Percentiles rank a stretch among this genome's conserved stretches.
These are phyloP conservation scores for Backusella morwellensis DNA, from an alignment of 192 early-diverging fungal genomes.

Conservation along the genomic window DNA sequence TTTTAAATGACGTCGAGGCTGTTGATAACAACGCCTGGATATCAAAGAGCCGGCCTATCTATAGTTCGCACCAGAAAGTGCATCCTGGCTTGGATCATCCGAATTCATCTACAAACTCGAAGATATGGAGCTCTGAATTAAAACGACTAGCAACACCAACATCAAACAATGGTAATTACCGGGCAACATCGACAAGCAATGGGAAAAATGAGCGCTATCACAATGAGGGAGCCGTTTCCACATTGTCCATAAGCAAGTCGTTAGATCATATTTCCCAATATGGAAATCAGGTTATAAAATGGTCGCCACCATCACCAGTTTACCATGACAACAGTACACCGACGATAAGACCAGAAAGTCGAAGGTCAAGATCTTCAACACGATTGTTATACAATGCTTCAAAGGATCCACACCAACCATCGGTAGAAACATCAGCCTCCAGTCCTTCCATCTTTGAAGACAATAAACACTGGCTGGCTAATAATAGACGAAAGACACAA, in stretches of 20 bases:
- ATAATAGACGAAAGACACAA: background rate
- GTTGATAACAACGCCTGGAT: background rate
- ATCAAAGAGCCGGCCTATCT: background rate
- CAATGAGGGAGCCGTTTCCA: background rate
- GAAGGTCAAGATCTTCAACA: background rate
- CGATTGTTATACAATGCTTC: background rate
- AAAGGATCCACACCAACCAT: background rate
- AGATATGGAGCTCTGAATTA: background rate
- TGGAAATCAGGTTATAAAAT: slow-evolving; percentile 12
- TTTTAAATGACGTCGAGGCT: background rate
- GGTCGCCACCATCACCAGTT: background rate
- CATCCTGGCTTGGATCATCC: slow-evolving; percentile 2
- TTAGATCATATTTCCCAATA: background rate
- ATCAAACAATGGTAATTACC: background rate
- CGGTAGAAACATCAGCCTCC: background rate
- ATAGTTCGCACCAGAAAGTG: slow-evolving; percentile 9
- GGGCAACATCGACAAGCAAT: background rate
- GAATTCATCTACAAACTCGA: background rate
- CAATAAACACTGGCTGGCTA: background rate
- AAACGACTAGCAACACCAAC: background rate
- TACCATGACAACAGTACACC: background rate
- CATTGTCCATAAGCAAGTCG: background rate
- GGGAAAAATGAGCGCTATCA: background rate
- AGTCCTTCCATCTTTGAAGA: background rate
- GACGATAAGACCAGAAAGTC: background rate